A percentile compares a stretch with the other conserved stretches of the same genome.
Evolutionary conservation across 2,329 filamentous ascomycete species (phyloP).

Genomic region (Mycocentrospora acerina): DNA sequence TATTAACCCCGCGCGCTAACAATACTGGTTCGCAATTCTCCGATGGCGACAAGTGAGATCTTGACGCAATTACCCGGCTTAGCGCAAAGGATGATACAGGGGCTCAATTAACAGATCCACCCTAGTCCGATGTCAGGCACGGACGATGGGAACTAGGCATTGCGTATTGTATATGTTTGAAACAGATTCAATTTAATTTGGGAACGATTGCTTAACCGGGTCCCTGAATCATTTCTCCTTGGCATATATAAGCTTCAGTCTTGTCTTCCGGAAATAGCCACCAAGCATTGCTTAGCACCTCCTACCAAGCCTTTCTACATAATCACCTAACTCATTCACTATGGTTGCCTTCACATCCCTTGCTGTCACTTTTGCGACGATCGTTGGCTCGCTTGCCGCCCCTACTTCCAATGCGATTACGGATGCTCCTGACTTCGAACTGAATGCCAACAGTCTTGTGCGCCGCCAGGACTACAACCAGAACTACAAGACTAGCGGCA

Average conservation of each 20-base stretch:
- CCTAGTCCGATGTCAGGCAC: no score
- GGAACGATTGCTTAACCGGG: no score
- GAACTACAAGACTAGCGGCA: conserved; percentile 37
- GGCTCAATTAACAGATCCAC: no score
- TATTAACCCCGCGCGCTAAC: no score
- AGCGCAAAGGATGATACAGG: no score
- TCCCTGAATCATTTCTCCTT: no score
- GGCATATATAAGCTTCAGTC: conserved; percentile 16
- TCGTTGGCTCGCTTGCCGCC: conserved; percentile 23
- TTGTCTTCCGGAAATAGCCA: conserved; percentile 10
- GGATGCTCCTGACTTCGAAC: conserved; percentile 33
- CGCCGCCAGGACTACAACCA: conserved; percentile 38
- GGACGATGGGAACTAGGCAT: no score
- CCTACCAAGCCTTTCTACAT: conserved; percentile 1
- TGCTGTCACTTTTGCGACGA: conserved; percentile 21
- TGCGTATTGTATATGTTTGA: no score
- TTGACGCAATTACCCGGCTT: no score
- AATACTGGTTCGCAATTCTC: no score
- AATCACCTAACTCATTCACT: conserved; percentile 3
- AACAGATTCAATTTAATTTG: no score
- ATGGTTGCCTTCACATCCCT: conserved; percentile 33
- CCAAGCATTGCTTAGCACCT: conserved; percentile 5
- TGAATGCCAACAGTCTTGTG: conserved; percentile 14
- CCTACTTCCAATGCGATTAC: conserved; percentile 17
- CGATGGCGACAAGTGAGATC: no score